Percentiles rank a stretch among this genome's conserved stretches.
These are phyloP conservation scores for Tinospora cordifolia DNA, from an alignment of 164 flowering plant species.

Conservation along the genomic window DNA sequence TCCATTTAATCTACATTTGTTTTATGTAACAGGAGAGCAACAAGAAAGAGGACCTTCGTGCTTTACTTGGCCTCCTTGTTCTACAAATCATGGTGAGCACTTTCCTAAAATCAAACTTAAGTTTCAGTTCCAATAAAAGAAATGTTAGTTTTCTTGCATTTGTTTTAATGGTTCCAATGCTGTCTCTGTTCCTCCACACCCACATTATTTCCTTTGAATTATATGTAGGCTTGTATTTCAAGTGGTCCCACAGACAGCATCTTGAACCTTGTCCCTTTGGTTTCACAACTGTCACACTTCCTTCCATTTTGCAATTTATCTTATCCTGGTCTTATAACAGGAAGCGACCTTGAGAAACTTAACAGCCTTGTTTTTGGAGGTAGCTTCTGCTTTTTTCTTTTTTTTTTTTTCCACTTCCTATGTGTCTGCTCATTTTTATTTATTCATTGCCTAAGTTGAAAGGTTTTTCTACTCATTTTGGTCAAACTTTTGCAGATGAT, in stretches of 20 bases:
- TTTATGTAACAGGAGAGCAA: conserved; percentile 43
- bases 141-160: background rate
- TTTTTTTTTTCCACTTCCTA: background rate
- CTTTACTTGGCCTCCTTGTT: conserved; percentile 69
- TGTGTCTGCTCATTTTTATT: conserved; percentile 5
- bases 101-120: conserved; percentile 3
- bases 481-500: conserved; percentile 30
- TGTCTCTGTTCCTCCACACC: background rate
- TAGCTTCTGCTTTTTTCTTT: conserved; percentile 23
- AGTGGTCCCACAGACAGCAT: conserved; percentile 22
- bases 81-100: conserved; percentile 59
- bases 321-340: conserved; percentile 57
- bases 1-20: conserved; percentile 13
- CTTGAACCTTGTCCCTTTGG: conserved; percentile 29
- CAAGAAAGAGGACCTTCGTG: conserved; percentile 38
- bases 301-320: conserved; percentile 57
- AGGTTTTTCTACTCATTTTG: conserved; percentile 1
- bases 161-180: background rate
- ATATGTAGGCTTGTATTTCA: conserved; percentile 63
- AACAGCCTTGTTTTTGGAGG: conserved; percentile 34
- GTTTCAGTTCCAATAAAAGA: background rate
- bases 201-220: background rate
- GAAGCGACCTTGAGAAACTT: conserved; percentile 39
- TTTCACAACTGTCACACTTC: conserved; percentile 39
- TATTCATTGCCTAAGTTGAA: conserved; percentile 5